Evolutionary conservation across 495 filamentous ascomycete genomes (phyloP).

Genomic region (Annulohypoxylon stygium): DNA sequence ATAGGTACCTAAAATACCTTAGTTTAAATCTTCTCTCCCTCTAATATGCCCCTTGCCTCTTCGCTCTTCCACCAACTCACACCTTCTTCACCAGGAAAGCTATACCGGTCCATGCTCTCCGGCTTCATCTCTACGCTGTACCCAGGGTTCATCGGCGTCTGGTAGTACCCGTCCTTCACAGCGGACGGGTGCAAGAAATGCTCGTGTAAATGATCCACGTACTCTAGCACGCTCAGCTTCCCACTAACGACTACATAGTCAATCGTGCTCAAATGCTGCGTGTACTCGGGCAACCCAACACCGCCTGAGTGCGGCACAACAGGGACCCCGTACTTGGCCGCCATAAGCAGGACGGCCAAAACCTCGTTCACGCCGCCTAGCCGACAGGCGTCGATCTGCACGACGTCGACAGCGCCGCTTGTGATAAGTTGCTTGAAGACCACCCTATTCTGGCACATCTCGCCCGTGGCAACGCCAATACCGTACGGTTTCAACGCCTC

Average conservation of each 20-base stretch:
- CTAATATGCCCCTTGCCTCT: conserved; percentile 75
- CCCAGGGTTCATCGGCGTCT: conserved; percentile 83
- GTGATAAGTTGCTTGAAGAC: conserved; percentile 93
- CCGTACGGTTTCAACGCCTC: conserved; percentile 79
- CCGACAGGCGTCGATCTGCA: conserved; percentile 92
- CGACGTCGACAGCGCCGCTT: conserved; percentile 83
- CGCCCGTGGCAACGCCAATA: conserved; percentile 90
- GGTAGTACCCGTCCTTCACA: conserved; percentile 88
- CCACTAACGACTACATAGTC: conserved; percentile 92
- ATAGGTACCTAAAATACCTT: not conserved
- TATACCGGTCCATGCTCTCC: conserved; percentile 83
- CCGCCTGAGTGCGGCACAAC: conserved; percentile 92
- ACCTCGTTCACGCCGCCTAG: conserved; percentile 95
- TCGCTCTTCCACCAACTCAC: conserved; percentile 86
- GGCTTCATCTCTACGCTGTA: conserved; percentile 95
- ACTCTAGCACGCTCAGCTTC: conserved; percentile 85
- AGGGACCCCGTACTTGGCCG: conserved; percentile 85
- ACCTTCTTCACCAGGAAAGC: conserved; percentile 80
- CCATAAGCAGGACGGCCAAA: conserved; percentile 89
- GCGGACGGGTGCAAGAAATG: conserved; percentile 87
- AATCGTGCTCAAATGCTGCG: conserved; percentile 92
- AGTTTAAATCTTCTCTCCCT: conserved; percentile 64
- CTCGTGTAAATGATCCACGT: conserved; percentile 94
- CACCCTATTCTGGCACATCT: conserved; percentile 97
- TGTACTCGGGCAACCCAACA: conserved; percentile 93